These are phyloP conservation scores for Rhodamnia argentea DNA, from an alignment of 345 rosid genomes.

Conservation along the genomic window DNA sequence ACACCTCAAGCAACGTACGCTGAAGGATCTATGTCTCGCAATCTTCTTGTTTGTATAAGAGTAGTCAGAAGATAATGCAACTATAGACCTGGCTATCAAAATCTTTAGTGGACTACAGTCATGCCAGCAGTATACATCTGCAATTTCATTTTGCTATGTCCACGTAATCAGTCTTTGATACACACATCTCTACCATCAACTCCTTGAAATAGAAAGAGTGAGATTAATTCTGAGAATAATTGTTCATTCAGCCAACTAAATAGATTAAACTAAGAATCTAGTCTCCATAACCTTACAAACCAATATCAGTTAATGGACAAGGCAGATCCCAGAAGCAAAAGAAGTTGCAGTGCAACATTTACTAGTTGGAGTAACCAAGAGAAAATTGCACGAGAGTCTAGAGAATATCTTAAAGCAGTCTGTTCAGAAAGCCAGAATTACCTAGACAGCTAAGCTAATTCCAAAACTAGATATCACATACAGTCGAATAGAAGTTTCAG, in stretches of 20 bases:
- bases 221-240: not conserved
- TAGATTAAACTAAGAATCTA: not conserved
- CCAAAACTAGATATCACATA: not conserved
- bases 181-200: not conserved
- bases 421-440: not conserved
- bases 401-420: not conserved
- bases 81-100: not conserved
- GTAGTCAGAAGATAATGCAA: not conserved
- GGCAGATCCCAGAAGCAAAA: not conserved
- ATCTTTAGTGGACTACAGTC: not conserved
- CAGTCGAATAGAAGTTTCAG: slow-evolving; percentile 2
- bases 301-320: not conserved
- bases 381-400: not conserved
- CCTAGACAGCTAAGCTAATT: not conserved
- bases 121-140: not conserved
- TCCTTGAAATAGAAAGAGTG: not conserved
- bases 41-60: not conserved
- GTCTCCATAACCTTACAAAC: not conserved
- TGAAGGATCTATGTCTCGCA: not conserved
- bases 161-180: not conserved
- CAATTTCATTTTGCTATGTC: not conserved
- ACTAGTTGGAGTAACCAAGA: not conserved
- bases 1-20: not conserved
- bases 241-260: not conserved
- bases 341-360: not conserved